Base-by-base conservation (phyloP, 768 basidiomycete genomes). In the Collybiopsis luxurians region DNA sequence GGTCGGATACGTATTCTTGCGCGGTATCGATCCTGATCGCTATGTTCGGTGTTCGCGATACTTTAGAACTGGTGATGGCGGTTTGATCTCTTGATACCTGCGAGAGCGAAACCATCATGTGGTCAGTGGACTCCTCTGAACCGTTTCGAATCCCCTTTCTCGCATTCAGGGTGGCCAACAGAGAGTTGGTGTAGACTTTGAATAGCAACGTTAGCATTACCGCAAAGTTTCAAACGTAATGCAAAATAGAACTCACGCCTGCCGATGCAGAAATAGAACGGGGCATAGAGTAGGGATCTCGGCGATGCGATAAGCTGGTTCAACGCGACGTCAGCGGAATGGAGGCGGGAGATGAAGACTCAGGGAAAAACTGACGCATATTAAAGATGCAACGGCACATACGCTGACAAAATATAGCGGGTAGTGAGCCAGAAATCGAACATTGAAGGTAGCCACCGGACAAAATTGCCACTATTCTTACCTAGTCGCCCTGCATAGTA, bases 191-290 rank as follows among this genome's bases (percentile, higher is more conserved):
- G 53, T 70, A 68, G n/a, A 70, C 69, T 70, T n/a, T 12, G 48
- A 31, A 21, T 2, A 23, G 53, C 7, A 42, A 6, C 23, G 31
- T 34, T 34, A 34, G 31, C 31, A 5, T 34, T 6, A 13, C 13
- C 13, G 31, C 13, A 5, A 34, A 34, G 31, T 6, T 5, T 34
- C 31, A 13, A 34, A 34, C 31, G 6, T n/a, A 13, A 13, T 5
- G 13, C 31, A 34, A 34, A 34, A 6, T 34, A 13, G 36, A 9
- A 61, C 69, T 58, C 50, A 72, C 71, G 58, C 4, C 71, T 67
- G 9, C 70, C 69, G 45, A 73, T 69, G 59, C 67, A 69, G 60
- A 73, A 71, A 50, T 71, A 69, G 53, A 70, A 71, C 0, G 64
- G 58, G 0, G 70, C 69, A 55, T 73, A 73, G 19, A 73, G 66